Conservation (phyloP, 2,329 filamentous ascomycete genomes). For the Ascochyta lentis region DNA sequence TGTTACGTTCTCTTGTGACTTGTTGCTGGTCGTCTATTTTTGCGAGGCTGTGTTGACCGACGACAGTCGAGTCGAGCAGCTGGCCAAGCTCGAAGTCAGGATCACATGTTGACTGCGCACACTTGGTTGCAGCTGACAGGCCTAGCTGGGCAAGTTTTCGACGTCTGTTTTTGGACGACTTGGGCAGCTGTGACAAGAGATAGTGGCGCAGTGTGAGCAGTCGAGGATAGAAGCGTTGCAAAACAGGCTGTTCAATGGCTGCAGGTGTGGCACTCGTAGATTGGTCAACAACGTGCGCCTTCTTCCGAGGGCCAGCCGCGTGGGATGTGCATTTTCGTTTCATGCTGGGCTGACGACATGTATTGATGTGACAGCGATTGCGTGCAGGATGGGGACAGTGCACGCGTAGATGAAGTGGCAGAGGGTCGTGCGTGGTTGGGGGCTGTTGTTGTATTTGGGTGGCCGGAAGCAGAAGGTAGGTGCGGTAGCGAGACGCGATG, state of each 20-base stretch:
- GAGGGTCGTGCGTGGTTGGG: constrained; percentile 2
- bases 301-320: constrained; percentile 33
- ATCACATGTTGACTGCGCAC: constrained; percentile 48
- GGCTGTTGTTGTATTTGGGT: constrained; percentile 12
- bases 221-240: constrained; percentile 71
- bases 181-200: constrained; percentile 69
- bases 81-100: constrained; percentile 53
- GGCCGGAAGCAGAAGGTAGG: constrained; percentile 7
- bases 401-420: constrained; percentile 10
- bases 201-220: constrained; percentile 74
- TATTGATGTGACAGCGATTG: neutral
- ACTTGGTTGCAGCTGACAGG: constrained; percentile 12
- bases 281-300: constrained; percentile 34
- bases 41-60: constrained; percentile 61
- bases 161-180: constrained; percentile 64
- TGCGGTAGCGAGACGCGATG: constrained; percentile 1
- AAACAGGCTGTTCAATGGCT: constrained; percentile 64
- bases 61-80: constrained; percentile 73
- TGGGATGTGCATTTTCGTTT: constrained; percentile 41
- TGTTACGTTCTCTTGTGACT: constrained; percentile 42
- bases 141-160: constrained; percentile 53
- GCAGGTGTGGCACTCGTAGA: constrained; percentile 42
- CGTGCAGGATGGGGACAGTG: neutral
- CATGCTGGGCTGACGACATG: constrained; percentile 26
- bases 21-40: constrained; percentile 55